Base-by-base conservation (phyloP, 305 asterid genomes). In the Petunia hybrid region DNA sequence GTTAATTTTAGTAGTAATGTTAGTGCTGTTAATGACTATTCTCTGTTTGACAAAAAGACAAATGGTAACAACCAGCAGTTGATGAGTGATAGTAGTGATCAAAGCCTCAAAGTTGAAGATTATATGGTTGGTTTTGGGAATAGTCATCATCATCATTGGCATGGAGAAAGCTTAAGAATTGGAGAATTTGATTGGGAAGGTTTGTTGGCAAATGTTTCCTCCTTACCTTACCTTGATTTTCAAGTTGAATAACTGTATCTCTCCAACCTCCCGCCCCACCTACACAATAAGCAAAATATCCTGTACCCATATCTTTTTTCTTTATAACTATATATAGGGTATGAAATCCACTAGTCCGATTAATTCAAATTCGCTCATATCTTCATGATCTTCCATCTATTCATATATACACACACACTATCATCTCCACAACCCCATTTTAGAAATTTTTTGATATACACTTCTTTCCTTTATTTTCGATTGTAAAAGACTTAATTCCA, bases 151-250 rank as follows among this genome's bases (percentile, higher is more conserved):
- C 56, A 48, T 88, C 90, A 90, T 89, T 93, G 97, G 98, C 84
- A 83, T 57, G 97, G 91, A 86, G 97, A 90, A 89, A 86, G 84
- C 89, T 89, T 92, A 84, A 90, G 90, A 82, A 84, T 88, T 86
- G 98, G 99, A 62, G 98, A 95, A 89, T 85, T 92, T 85, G 97
- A 95, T 89, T 95, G 97, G 99, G 98, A 95, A 85, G 95, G 94
- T 91, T 95, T 93, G 94, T 90, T 95, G 94, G 99, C 98, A 60
- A 95, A 93, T 84, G 93, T 91, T 76, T 87, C 98, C 85, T 91
- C 99, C 69, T 88, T 91, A 90, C 92, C 98, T 87, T 93, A 88
- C 90, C 92, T 95, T 86, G 98, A 92, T 88, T 95, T 91, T 85
- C 97, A 90, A 62, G 66, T 87, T 80, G 81, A 91, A 86, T 91